Evolutionary conservation across 2,329 filamentous ascomycete species (phyloP).

Genomic region (Exophiala sp.): DNA sequence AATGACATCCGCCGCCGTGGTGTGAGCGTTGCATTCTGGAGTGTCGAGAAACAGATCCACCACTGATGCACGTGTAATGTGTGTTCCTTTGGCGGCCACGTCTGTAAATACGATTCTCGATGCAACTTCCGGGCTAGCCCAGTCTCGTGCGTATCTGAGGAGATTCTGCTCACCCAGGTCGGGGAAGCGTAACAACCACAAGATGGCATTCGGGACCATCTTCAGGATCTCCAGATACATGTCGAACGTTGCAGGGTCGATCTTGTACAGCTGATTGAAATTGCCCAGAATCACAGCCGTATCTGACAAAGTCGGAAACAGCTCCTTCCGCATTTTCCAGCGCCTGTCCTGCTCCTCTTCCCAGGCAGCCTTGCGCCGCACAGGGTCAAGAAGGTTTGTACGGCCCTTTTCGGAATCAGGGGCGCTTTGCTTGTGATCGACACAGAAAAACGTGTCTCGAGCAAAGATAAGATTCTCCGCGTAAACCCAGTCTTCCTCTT

Average conservation of each 20-base stretch:
- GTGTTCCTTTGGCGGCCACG: slow-evolving; percentile 87
- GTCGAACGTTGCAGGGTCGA: slow-evolving; percentile 93
- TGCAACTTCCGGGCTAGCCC: slow-evolving; percentile 81
- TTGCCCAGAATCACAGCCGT: slow-evolving; percentile 89
- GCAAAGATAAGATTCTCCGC: slow-evolving; percentile 96
- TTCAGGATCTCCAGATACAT: slow-evolving; percentile 90
- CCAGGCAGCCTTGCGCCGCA: slow-evolving; percentile 67
- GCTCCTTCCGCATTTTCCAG: slow-evolving; percentile 87
- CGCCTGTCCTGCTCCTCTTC: slow-evolving; percentile 71
- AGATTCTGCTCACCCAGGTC: slow-evolving; percentile 86
- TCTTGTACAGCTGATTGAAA: slow-evolving; percentile 99
- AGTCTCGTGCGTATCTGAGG: slow-evolving; percentile 67
- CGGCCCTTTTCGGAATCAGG: slow-evolving; percentile 49
- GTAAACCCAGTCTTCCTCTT: slow-evolving; percentile 82
- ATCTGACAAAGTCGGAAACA: slow-evolving; percentile 78
- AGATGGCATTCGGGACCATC: slow-evolving; percentile 74
- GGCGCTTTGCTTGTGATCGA: slow-evolving; percentile 88
- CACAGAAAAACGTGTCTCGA: slow-evolving; percentile 94
- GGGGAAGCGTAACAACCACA: slow-evolving; percentile 96
- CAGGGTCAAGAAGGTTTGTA: slow-evolving; percentile 26
- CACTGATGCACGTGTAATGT: slow-evolving; percentile 85
- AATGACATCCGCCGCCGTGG: slow-evolving; percentile 89
- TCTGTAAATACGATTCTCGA: slow-evolving; percentile 89
- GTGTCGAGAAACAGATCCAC: slow-evolving; percentile 96
- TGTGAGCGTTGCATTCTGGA: slow-evolving; percentile 96